Evolutionary conservation across 495 filamentous ascomycete species (phyloP).

Genomic region (Trichoderma asperelloides): DNA sequence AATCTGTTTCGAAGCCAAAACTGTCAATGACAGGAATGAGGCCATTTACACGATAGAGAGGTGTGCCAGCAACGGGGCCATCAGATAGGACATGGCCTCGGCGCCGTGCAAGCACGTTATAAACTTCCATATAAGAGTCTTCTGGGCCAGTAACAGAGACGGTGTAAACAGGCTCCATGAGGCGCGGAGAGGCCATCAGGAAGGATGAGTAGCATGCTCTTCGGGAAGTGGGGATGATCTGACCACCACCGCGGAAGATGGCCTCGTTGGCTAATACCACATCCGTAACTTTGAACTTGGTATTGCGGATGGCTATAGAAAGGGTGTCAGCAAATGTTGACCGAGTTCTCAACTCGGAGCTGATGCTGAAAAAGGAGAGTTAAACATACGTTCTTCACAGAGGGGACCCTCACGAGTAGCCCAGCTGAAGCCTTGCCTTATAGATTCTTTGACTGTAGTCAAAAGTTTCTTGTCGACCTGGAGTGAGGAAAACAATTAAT

Average conservation of each 20-base stretch:
- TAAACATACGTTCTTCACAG: slow-evolving; percentile 89
- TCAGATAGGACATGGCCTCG: slow-evolving; percentile 90
- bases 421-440: slow-evolving; percentile 94
- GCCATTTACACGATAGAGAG: slow-evolving; percentile 84
- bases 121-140: slow-evolving; percentile 77
- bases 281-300: slow-evolving; percentile 91
- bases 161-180: slow-evolving; percentile 93
- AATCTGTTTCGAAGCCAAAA: slow-evolving; percentile 96
- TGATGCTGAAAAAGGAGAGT: slow-evolving; percentile 10
- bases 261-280: slow-evolving; percentile 77
- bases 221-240: slow-evolving; percentile 91
- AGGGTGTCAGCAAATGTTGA: slow-evolving; percentile 13
- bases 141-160: slow-evolving; percentile 90
- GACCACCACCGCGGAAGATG: slow-evolving; percentile 89
- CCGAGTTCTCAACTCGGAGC: background rate
- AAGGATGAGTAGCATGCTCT: slow-evolving; percentile 91
- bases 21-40: slow-evolving; percentile 92
- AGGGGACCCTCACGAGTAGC: slow-evolving; percentile 88
- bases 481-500: background rate
- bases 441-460: slow-evolving; percentile 78
- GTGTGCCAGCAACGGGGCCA: slow-evolving; percentile 88
- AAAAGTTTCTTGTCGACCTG: slow-evolving; percentile 85
- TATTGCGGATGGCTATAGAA: slow-evolving; percentile 77
- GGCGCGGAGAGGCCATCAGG: slow-evolving; percentile 87
- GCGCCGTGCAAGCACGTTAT: slow-evolving; percentile 82